Percentiles rank a stretch among this genome's conserved stretches.
Conservation (phyloP, 805 yeast genomes). For the Wilhelminamyces savonicus region DNA sequence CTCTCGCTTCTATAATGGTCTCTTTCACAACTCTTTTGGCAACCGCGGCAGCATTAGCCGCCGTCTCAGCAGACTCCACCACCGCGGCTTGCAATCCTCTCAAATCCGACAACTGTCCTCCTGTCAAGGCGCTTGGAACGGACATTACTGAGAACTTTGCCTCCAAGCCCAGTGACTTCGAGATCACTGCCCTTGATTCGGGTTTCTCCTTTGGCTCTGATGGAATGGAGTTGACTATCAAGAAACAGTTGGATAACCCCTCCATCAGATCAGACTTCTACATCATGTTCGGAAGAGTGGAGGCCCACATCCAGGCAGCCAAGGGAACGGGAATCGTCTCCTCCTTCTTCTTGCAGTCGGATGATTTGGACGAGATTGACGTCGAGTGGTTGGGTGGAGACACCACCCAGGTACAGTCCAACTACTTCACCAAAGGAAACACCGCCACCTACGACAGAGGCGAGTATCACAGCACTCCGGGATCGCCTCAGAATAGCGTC, state of each 20-base stretch:
- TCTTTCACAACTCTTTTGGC: conserved; percentile 2
- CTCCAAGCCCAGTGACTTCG: conserved; percentile 3
- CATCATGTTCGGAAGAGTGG: conserved; percentile 84
- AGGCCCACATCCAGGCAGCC: conserved; percentile 66
- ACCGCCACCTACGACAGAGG: conserved; percentile 79
- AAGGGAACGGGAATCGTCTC: conserved; percentile 76
- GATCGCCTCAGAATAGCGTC: conserved; percentile 49
- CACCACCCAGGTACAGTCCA: conserved; percentile 64
- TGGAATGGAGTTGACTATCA: conserved; percentile 60
- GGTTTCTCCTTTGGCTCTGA: conserved; percentile 35
- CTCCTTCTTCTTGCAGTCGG: conserved; percentile 72
- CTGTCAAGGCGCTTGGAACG: conserved; percentile 22
- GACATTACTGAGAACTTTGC: conserved; percentile 24
- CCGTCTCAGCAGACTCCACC: conserved; percentile 4
- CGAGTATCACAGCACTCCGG: conserved; percentile 50
- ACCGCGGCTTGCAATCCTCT: conserved; percentile 19
- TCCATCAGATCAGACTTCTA: conserved; percentile 71
- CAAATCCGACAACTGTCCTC: conserved; percentile 15
- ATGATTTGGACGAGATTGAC: conserved; percentile 87
- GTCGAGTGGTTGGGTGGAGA: conserved; percentile 85
- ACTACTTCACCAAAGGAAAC: conserved; percentile 77
- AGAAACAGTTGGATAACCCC: conserved; percentile 69
- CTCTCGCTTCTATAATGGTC: conserved; percentile 1
- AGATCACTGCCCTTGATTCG: conserved; percentile 32
- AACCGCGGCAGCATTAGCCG: conserved; percentile 2